These are phyloP conservation scores for Verticillium tricorpus DNA, from an alignment of 2,329 filamentous ascomycete genomes.

Conservation along the genomic window DNA sequence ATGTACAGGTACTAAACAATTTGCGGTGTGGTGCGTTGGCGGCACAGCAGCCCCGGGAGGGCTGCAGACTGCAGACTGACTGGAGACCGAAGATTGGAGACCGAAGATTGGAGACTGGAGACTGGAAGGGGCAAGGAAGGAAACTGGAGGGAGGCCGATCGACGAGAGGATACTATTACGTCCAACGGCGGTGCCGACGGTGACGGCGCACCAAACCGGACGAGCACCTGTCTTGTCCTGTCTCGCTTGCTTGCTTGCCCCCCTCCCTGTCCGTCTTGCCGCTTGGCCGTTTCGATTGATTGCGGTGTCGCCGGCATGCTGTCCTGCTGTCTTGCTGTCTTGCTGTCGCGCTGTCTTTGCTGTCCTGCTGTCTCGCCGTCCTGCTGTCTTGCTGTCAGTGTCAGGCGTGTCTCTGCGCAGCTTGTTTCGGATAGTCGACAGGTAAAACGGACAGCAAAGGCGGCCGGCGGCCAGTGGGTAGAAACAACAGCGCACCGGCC, in stretches of 20 bases:
- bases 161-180: neutral
- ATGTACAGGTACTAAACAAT: neutral
- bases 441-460: neutral
- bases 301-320: too few species aligned
- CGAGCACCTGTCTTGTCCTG: neutral
- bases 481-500: neutral
- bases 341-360: too few species aligned
- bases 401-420: neutral
- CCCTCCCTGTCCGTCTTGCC: neutral
- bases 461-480: neutral
- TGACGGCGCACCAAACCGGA: neutral
- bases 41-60: neutral
- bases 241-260: neutral
- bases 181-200: neutral
- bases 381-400: neutral
- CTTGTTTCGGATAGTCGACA: neutral
- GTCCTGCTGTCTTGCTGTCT: too few species aligned
- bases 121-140: neutral
- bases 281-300: too few species aligned
- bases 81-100: neutral
- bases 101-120: neutral
- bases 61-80: neutral
- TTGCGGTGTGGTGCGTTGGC: neutral
- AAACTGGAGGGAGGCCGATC: neutral
- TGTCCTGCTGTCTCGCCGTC: neutral